Evolutionary conservation across 345 rosid genomes (phyloP).

Genomic region (Bruguiera gymnorhiza): DNA sequence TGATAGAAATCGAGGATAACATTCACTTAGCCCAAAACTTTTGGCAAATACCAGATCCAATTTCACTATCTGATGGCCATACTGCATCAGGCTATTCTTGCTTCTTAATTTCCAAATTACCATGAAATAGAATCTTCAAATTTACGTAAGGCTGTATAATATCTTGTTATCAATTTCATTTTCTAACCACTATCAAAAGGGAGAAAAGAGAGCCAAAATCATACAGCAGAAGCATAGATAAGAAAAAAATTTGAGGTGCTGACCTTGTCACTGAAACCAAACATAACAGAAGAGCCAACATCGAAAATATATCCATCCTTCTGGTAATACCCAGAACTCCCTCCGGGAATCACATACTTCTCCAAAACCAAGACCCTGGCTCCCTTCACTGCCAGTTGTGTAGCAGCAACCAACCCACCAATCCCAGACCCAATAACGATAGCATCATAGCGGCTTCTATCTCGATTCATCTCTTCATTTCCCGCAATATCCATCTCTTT

Average conservation of each 20-base stretch:
- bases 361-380: constrained; percentile 80
- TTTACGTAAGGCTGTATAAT: neutral
- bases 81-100: too few species aligned
- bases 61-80: too few species aligned
- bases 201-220: neutral
- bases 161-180: too few species aligned
- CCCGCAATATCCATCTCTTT: constrained; percentile 26
- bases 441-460: constrained; percentile 52
- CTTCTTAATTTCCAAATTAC: neutral
- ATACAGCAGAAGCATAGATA: neutral
- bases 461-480: constrained; percentile 24
- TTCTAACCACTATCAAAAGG: neutral
- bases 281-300: constrained; percentile 97
- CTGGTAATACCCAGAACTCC: constrained; percentile 88
- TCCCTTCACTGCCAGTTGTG: constrained; percentile 85
- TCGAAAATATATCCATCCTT: constrained; percentile 91
- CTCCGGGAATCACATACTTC: constrained; percentile 95
- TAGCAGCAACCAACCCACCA: constrained; percentile 88
- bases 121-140: neutral
- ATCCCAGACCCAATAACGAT: constrained; percentile 91
- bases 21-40: too few species aligned
- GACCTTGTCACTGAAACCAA: constrained; percentile 92
- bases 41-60: too few species aligned
- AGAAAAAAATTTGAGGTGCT: constrained; percentile 6
- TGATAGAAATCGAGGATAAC: too few species aligned